A percentile compares a stretch with the other conserved stretches of the same genome.
These are phyloP conservation scores for Phaseolus lunatus DNA, from an alignment of 306 rosid species.

Conservation along the genomic window DNA sequence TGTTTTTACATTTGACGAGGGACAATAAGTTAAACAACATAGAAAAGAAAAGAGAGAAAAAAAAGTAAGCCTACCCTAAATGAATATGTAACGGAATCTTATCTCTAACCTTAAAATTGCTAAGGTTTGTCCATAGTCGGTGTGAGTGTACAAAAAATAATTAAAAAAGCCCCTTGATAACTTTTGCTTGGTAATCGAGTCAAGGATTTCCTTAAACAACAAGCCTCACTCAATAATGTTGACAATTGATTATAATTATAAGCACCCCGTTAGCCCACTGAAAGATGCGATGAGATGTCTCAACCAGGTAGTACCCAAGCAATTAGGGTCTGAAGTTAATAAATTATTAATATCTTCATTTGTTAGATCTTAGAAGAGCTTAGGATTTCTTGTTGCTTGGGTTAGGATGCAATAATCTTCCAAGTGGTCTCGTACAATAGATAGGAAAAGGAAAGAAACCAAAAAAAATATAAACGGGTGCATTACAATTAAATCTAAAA, in stretches of 20 bases:
- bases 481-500: not conserved
- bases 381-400: too few species aligned
- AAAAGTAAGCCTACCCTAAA: slow-evolving; percentile 39
- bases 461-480: not conserved
- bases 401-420: too few species aligned
- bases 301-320: not conserved
- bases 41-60: slow-evolving; percentile 15
- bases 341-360: not conserved
- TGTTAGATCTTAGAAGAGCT: too few species aligned
- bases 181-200: slow-evolving; percentile 38
- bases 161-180: not conserved
- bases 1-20: not conserved
- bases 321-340: slow-evolving; percentile 27
- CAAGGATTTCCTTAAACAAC: slow-evolving; percentile 33
- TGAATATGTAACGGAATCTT: slow-evolving; percentile 41
- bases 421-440: too few species aligned
- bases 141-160: slow-evolving; percentile 20
- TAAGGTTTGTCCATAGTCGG: slow-evolving; percentile 37
- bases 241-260: slow-evolving; percentile 18
- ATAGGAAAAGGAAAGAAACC: too few species aligned
- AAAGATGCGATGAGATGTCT: slow-evolving; percentile 43
- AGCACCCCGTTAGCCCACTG: slow-evolving; percentile 7
- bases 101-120: slow-evolving; percentile 43
- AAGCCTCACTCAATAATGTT: slow-evolving; percentile 38
- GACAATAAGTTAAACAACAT: not conserved